Base-by-base conservation (phyloP, 768 basidiomycete species). In the Rossbeevera mucosa region DNA sequence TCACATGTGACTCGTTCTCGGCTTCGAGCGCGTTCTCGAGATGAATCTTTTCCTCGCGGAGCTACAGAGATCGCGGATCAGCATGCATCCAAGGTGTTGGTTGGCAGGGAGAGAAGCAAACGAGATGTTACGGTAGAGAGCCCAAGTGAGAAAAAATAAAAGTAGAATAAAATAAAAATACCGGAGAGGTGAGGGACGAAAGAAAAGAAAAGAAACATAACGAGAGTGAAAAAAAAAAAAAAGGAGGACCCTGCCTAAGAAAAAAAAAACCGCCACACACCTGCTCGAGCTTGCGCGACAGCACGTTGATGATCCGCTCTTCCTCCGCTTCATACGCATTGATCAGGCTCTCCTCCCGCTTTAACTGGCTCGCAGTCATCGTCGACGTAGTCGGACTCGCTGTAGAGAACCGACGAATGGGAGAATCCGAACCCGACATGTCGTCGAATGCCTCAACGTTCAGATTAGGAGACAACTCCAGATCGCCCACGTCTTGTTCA, bases 281-380 rank as follows among this genome's bases (percentile, higher is more conserved):
- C 83, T 88, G 79, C 71, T 92, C 88, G 47, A 93, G 75, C 66
- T 92, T 93, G 59, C 89, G 76, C 24, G 86, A 91, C 50, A 93
- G 72, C 7, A 87, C 75, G 54, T 91, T 91, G 58, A 90, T 86
- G 50, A 93, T 91, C 42, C 89, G 82, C 66, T 93, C 91, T 70
- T 93, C 89, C 69, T 93, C 90, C 11, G 90, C 91, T 61, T 92
- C 90, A 66, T 91, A 92, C 20, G 86, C 86, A 68, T 92, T 91
- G 64, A 91, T 91, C 64, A 92, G 75, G 48, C 81, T 85, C 64
- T 91, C 89, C 60, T 85, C 80, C 33, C 75, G 69, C 57, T 78
- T 68, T 18, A 69, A 28, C 9, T 64, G 79, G 50, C 72, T 79
- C 54, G 74, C 77, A 24, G 68, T 59, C 67, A 68, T 70, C 22